A percentile compares a stretch with the other conserved stretches of the same genome.
Evolutionary conservation across 2,329 filamentous ascomycete species (phyloP).

Genomic region (Colletotrichum magnum): DNA sequence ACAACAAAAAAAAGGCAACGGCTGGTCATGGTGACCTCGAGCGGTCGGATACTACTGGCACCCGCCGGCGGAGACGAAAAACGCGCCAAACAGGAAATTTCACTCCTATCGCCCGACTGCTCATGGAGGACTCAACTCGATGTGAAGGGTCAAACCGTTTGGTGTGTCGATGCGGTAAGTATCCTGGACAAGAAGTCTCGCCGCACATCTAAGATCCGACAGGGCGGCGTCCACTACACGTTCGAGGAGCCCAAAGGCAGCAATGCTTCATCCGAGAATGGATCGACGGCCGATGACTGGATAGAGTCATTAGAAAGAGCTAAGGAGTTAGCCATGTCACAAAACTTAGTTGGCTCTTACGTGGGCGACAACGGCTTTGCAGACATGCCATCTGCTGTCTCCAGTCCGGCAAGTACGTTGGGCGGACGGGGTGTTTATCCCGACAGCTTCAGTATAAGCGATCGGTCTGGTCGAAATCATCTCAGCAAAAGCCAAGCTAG

Average conservation of each 20-base stretch:
- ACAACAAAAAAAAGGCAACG: conserved; percentile 94
- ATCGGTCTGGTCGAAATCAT: conserved; percentile 69
- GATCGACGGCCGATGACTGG: conserved; percentile 88
- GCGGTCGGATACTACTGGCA: conserved; percentile 89
- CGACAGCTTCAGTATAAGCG: conserved; percentile 63
- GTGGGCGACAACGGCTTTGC: conserved; percentile 76
- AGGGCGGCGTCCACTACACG: conserved; percentile 91
- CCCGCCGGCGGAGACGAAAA: conserved; percentile 96
- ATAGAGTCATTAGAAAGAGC: conserved; percentile 89
- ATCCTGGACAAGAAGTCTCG: conserved; percentile 28
- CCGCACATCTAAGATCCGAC: conserved; percentile 39
- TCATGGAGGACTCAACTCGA: conserved; percentile 86
- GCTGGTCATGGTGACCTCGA: conserved; percentile 94
- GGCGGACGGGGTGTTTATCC: conserved; percentile 70
- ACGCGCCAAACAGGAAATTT: conserved; percentile 92
- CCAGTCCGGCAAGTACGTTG: conserved; percentile 83
- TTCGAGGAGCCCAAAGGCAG: conserved; percentile 92
- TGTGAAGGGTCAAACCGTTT: conserved; percentile 88
- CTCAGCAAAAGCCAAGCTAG: conserved; percentile 72
- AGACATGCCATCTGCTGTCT: conserved; percentile 79
- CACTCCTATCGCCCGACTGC: conserved; percentile 82
- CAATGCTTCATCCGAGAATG: conserved; percentile 69
- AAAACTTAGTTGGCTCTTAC: conserved; percentile 77
- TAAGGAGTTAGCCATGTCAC: conserved; percentile 84
- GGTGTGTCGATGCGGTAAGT: conserved; percentile 94